Percentiles rank a stretch among this genome's conserved stretches.
Evolutionary conservation across 1,284 basidiomycete genomes (phyloP).

Genomic region (Leccinum fallax): DNA sequence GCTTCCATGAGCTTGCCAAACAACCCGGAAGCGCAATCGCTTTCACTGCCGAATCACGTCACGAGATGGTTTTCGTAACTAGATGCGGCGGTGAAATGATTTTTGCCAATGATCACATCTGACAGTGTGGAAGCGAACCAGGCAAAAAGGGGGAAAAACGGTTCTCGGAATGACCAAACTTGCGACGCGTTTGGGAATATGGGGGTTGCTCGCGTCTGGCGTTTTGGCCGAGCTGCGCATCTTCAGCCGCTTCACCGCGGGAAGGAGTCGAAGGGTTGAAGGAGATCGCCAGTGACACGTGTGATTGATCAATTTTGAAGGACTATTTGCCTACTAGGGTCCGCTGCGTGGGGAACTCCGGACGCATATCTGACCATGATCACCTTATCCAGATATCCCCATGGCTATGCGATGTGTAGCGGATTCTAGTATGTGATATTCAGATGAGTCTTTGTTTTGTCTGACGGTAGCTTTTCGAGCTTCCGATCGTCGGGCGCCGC

Average conservation of each 20-base stretch:
- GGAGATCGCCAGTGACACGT: not conserved
- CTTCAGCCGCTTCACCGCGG: not conserved
- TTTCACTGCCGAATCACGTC: not conserved
- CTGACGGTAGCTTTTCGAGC: not conserved
- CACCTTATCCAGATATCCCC: not conserved
- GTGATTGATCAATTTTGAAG: not conserved
- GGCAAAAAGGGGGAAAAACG: not conserved
- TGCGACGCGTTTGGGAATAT: not conserved
- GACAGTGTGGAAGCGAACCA: not conserved
- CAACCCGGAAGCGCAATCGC: not conserved
- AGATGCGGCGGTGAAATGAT: not conserved
- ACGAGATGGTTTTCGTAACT: not conserved
- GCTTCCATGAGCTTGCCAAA: not conserved
- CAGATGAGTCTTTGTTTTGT: not conserved
- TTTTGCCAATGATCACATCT: not conserved
- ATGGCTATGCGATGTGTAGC: not conserved
- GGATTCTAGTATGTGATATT: not conserved
- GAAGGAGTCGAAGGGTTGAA: not conserved
- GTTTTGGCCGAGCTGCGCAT: not conserved
- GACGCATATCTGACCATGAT: not conserved
- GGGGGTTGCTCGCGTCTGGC: not conserved
- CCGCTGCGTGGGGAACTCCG: not conserved
- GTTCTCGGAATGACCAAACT: not conserved
- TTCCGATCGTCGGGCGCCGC: not conserved
- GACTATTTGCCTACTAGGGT: not conserved